These are phyloP conservation scores for Pichia sp. DNA, from an alignment of 1,139 yeast genomes.

Conservation along the genomic window DNA sequence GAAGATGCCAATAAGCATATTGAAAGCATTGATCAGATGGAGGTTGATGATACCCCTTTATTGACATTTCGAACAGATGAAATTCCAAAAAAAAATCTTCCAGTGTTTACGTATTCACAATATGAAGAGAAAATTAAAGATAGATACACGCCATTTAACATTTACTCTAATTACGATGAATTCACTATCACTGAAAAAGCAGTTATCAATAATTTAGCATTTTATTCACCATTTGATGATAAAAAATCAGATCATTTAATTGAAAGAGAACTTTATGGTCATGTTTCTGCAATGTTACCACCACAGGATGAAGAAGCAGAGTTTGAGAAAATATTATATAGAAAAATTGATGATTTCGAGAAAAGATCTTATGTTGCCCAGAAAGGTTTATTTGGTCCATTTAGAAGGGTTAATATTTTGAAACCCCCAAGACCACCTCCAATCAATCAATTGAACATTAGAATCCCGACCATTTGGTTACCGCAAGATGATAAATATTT, in stretches of 20 bases:
- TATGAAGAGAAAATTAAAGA: slow-evolving; percentile 15
- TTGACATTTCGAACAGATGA: background rate
- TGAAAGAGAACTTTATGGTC: slow-evolving; percentile 28
- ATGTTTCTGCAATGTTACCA: slow-evolving; percentile 56
- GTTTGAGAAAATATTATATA: slow-evolving; percentile 56
- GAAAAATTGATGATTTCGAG: slow-evolving; percentile 39
- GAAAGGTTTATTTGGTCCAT: slow-evolving; percentile 53
- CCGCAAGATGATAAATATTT: slow-evolving; percentile 86
- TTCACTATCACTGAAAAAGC: slow-evolving; percentile 50
- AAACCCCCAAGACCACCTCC: slow-evolving; percentile 90
- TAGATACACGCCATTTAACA: slow-evolving; percentile 46
- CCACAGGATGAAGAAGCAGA: slow-evolving; percentile 51
- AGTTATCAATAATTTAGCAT: slow-evolving; percentile 48
- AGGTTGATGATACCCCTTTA: background rate
- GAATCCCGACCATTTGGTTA: slow-evolving; percentile 93
- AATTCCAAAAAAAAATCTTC: slow-evolving; percentile 18
- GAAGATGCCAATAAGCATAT: slow-evolving; percentile 14
- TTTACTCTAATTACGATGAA: slow-evolving; percentile 45
- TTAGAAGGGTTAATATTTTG: slow-evolving; percentile 53
- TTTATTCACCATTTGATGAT: slow-evolving; percentile 46
- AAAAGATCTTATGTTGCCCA: slow-evolving; percentile 34
- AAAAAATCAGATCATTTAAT: slow-evolving; percentile 30
- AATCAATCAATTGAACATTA: slow-evolving; percentile 63
- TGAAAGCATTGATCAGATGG: background rate
- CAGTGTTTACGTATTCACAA: slow-evolving; percentile 29